A percentile compares a stretch with the other conserved stretches of the same genome.
phyloP scores from a whole-genome alignment of 2,329 filamentous ascomycete genomes.

The Dothidotthia symphoricarpi region DNA sequence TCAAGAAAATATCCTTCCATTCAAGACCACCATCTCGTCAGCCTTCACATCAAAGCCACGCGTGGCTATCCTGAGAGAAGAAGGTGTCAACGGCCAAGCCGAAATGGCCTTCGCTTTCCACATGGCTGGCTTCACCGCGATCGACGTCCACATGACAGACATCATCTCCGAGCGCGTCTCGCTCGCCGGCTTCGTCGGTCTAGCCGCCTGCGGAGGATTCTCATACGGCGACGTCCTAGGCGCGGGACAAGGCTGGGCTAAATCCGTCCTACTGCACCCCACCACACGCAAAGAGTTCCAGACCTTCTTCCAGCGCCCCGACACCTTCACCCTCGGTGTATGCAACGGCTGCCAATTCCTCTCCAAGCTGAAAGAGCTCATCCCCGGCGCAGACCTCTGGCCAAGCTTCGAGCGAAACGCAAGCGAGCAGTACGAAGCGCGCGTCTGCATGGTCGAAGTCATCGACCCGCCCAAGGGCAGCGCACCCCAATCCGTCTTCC shows the following conservation, averaged over 20 bases:
- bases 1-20: slow-evolving; percentile 70
- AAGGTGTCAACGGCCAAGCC: slow-evolving; percentile 92
- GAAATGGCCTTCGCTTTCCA: slow-evolving; percentile 98
- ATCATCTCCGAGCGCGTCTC: slow-evolving; percentile 75
- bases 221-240: slow-evolving; percentile 90
- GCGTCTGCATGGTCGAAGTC: slow-evolving; percentile 81
- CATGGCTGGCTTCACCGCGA: slow-evolving; percentile 82
- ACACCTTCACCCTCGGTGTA: slow-evolving; percentile 90
- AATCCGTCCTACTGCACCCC: slow-evolving; percentile 82
- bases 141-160: slow-evolving; percentile 97
- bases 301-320: slow-evolving; percentile 78
- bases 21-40: slow-evolving; percentile 61
- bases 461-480: slow-evolving; percentile 54
- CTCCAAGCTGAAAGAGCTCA: slow-evolving; percentile 75
- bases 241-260: slow-evolving; percentile 95
- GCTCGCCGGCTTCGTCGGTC: slow-evolving; percentile 77
- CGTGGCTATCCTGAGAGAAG: slow-evolving; percentile 90
- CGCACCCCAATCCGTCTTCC: slow-evolving; percentile 67
- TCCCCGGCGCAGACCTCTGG: slow-evolving; percentile 80
- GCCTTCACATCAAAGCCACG: slow-evolving; percentile 64
- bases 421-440: slow-evolving; percentile 86
- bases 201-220: slow-evolving; percentile 96
- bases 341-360: slow-evolving; percentile 99
- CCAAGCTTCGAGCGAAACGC: slow-evolving; percentile 82
- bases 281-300: slow-evolving; percentile 75